Percentiles rank a stretch among this genome's conserved stretches.
phyloP scores from a whole-genome alignment of 192 early-diverging fungal species.

The Cetraspora pellucida region DNA sequence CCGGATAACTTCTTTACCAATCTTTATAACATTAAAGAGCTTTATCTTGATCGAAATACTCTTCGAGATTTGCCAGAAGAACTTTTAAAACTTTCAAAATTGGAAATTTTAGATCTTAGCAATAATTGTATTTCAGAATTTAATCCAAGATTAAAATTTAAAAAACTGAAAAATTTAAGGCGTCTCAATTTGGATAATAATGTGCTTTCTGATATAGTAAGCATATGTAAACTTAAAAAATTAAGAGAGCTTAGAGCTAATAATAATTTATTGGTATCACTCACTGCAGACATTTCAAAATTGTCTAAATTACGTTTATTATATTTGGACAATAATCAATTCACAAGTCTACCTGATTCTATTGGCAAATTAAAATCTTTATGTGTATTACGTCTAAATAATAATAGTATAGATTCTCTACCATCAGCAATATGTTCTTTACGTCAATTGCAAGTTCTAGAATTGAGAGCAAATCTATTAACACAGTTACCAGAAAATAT shows the following conservation, averaged over 20 bases:
- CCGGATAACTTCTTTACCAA: conserved; percentile 49
- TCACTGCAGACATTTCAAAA: conserved; percentile 40
- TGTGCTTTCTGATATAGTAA: conserved; percentile 45
- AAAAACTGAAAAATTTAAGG: conserved; percentile 42
- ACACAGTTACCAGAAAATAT: conserved; percentile 44
- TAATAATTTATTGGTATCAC: conserved; percentile 42
- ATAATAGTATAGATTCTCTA: conserved; percentile 42
- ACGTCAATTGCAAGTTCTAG: conserved; percentile 44
- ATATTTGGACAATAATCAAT: conserved; percentile 43
- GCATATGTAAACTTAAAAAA: conserved; percentile 45
- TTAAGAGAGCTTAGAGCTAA: conserved; percentile 45
- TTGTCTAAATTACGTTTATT: conserved; percentile 46
- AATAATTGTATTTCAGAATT: conserved; percentile 50
- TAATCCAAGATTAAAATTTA: conserved; percentile 47
- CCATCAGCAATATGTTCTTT: conserved; percentile 47
- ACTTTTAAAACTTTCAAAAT: conserved; percentile 44
- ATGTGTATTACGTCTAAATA: conserved; percentile 42
- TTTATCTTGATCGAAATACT: conserved; percentile 50
- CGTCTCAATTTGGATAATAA: conserved; percentile 49
- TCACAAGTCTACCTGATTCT: conserved; percentile 43
- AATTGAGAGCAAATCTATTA: conserved; percentile 43
- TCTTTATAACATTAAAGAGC: conserved; percentile 44
- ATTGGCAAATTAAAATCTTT: conserved; percentile 44
- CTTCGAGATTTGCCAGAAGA: conserved; percentile 51
- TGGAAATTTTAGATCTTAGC: conserved; percentile 49